Conservation (phyloP, 345 rosid genomes). For the Hypericum perforatum region DNA sequence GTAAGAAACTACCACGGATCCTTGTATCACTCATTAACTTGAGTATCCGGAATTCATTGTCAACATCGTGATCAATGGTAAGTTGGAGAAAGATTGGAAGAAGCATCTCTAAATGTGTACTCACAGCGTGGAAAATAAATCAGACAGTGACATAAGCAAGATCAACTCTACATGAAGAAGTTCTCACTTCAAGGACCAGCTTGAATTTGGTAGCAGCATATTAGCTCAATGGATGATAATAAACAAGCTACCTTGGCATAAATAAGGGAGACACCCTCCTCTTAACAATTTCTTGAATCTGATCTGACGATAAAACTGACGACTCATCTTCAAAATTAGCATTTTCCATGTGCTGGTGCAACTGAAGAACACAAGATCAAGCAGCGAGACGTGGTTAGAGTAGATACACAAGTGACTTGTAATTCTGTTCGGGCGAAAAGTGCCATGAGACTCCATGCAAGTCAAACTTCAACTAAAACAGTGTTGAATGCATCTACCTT, state of each 20-base stretch:
- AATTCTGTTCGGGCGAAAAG: too few species aligned
- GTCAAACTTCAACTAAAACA: too few species aligned
- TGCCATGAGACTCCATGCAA: too few species aligned
- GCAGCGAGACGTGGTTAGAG: background rate
- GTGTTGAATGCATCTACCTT: conserved; percentile 30
- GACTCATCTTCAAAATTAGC: conserved; percentile 44
- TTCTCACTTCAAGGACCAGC: background rate
- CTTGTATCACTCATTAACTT: too few species aligned
- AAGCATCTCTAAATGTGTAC: too few species aligned
- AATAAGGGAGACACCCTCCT: conserved; percentile 62
- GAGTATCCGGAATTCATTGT: too few species aligned
- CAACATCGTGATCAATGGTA: too few species aligned
- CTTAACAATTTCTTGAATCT: conserved; percentile 50
- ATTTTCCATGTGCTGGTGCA: conserved; percentile 49
- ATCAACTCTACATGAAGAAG: too few species aligned
- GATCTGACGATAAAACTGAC: conserved; percentile 46
- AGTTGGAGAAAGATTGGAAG: too few species aligned
- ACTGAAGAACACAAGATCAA: conserved; percentile 25
- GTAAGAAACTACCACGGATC: too few species aligned
- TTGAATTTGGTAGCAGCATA: background rate
- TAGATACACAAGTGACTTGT: background rate
- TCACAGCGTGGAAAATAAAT: too few species aligned
- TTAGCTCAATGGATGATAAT: background rate
- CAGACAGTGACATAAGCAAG: too few species aligned
- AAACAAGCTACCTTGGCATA: conserved; percentile 23